A percentile compares a stretch with the other conserved stretches of the same genome.
phyloP scores from a whole-genome alignment of 305 asterid species.

The Fraxinus nigra region DNA sequence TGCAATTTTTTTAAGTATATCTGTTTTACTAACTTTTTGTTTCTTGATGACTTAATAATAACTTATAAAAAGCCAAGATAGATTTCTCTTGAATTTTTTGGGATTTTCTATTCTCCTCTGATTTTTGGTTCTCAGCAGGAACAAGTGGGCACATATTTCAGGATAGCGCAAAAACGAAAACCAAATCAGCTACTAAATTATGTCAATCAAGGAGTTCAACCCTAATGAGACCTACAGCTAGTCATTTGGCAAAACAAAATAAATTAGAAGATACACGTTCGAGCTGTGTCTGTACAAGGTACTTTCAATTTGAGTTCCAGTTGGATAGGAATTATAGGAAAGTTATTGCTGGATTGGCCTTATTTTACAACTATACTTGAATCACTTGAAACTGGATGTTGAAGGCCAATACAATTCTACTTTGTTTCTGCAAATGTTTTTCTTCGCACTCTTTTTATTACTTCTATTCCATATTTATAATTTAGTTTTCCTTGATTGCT shows the following conservation, averaged over 20 bases:
- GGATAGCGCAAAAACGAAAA: conserved; percentile 34
- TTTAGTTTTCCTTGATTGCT: conserved; percentile 21
- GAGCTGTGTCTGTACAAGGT: conserved; percentile 49
- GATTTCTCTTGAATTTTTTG: neutral
- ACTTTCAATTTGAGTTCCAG: conserved; percentile 13
- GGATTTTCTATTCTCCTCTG: neutral
- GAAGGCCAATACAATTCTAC: neutral
- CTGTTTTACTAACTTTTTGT: neutral
- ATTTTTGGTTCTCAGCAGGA: conserved; percentile 27
- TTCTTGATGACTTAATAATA: neutral
- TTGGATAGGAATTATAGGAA: neutral
- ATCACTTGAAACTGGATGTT: neutral
- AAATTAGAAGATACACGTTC: conserved; percentile 38
- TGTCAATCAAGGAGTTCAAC: conserved; percentile 47
- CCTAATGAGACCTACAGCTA: conserved; percentile 79
- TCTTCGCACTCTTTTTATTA: neutral
- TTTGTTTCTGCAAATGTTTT: neutral
- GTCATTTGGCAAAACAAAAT: conserved; percentile 77
- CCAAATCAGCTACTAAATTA: conserved; percentile 29
- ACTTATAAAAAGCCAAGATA: neutral
- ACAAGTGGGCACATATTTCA: conserved; percentile 17
- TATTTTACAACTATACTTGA: neutral
- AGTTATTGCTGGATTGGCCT: neutral
- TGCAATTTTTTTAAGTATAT: neutral
- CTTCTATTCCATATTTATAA: neutral